Evolutionary conservation across 805 yeast genomes (phyloP), one percentile per base, ranked within the genome.

Genomic region (Myxozyma melibiosi): DNA sequence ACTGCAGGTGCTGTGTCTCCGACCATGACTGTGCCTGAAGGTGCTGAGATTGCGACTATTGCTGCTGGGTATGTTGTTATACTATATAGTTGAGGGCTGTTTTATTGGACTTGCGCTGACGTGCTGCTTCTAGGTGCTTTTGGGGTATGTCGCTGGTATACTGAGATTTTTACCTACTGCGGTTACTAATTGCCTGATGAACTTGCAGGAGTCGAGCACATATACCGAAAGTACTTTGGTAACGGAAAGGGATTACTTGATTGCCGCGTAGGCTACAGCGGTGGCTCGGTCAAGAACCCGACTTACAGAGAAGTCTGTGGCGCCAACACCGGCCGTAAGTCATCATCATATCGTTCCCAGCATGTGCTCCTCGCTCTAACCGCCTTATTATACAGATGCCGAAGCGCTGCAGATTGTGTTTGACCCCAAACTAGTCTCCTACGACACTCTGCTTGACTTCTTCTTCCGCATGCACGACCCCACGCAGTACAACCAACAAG

Each of bases 401-500:
- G 99, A 92, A 71, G 84, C 88, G 4, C 73, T 92, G 20, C 97
- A 92, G 71, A 76, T 92, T 11, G 78, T 92, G 1, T 94, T 81
- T 67, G 91, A 90, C 66, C 96, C 97, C 24, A 62, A 77, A 2
- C 63, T 71, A n/a, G 78, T 88, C 1, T 59, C 81, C 2, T 78
- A 83, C 66, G 80, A 73, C 54, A 88, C 86, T 28, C 73, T 92
- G 43, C 73, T 89, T 41, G 91, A 85, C 54, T 88, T 91, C 65
- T 94, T 92, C 76, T 91, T 90, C 76, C 78, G 86, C 67, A 89
- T 90, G 71, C 99, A 92, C 71, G 98, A 94, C 72, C 98, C 99
- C 46, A 94, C 98, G 1, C 85, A 90, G 1, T 59, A 79, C 51
- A 83, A 91, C 67, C 68, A 80, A 1, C 98, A 94, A 72, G 99